Evolutionary conservation across 2,329 filamentous ascomycete species (phyloP).

Genomic region (Emmonsiellopsis sp.): DNA sequence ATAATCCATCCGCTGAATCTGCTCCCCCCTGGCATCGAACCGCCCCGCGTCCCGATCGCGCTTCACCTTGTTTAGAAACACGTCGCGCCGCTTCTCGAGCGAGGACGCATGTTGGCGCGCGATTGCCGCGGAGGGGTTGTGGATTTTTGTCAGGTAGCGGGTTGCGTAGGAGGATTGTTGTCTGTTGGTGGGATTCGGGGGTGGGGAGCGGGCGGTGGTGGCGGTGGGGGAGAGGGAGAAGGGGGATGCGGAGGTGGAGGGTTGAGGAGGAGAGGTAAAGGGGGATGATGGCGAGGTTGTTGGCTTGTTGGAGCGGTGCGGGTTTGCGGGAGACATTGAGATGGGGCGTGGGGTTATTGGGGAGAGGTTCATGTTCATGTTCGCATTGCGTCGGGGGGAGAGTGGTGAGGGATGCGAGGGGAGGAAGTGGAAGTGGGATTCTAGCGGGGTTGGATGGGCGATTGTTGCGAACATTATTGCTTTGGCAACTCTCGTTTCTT

Average conservation of each 20-base stretch:
- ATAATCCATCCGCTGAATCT: slow-evolving; percentile 34
- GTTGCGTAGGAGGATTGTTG: slow-evolving; percentile 21
- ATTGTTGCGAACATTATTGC: slow-evolving; percentile 23
- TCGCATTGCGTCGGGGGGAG: slow-evolving; percentile 1
- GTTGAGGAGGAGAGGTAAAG: background rate
- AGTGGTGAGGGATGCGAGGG: slow-evolving; percentile 3
- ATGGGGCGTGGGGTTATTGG: background rate
- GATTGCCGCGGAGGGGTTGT: slow-evolving; percentile 22
- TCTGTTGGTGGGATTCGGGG: background rate
- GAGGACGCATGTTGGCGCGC: slow-evolving; percentile 13
- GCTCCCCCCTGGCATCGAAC: slow-evolving; percentile 33
- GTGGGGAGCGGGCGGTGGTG: slow-evolving; percentile 7
- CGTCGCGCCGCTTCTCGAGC: slow-evolving; percentile 25
- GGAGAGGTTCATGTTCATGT: background rate
- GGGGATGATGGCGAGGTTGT: background rate
- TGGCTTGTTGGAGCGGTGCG: background rate
- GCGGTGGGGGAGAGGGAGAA: background rate
- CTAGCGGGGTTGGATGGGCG: slow-evolving; percentile 6
- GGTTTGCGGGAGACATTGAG: background rate
- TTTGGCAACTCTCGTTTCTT: background rate
- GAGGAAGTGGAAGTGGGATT: slow-evolving; percentile 1
- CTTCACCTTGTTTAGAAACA: slow-evolving; percentile 34
- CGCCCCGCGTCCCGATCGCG: slow-evolving; percentile 29
- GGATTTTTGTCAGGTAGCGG: slow-evolving; percentile 25
- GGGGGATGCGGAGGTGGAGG: background rate